Conservation (phyloP, 2,329 filamentous ascomycete genomes). For the Zymoseptoria ardabiliae region DNA sequence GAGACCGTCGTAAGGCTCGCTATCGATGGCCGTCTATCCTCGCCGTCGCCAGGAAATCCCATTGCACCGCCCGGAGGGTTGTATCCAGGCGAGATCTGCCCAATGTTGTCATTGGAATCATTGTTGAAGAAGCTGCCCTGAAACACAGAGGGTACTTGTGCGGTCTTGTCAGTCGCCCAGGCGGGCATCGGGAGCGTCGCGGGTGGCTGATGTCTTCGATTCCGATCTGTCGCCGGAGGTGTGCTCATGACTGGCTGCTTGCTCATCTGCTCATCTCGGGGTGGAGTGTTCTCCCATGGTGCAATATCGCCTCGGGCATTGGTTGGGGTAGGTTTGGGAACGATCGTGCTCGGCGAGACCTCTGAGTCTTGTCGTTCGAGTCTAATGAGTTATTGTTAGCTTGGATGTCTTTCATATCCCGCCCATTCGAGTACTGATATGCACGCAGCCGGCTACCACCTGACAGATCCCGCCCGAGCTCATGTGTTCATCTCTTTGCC, state of each 20-base stretch:
- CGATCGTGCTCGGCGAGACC: conserved; percentile 34
- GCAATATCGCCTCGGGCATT: conserved; percentile 42
- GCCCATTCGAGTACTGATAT: background rate
- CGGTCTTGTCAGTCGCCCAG: conserved; percentile 32
- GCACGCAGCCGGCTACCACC: background rate
- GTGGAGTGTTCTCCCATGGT: conserved; percentile 42
- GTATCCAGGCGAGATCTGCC: conserved; percentile 64
- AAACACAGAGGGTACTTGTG: conserved; percentile 39
- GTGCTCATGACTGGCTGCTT: conserved; percentile 37
- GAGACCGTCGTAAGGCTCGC: conserved; percentile 82
- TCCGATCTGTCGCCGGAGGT: background rate
- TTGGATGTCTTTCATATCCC: background rate
- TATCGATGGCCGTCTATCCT: conserved; percentile 77
- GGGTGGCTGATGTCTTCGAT: conserved; percentile 36
- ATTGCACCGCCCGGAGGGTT: conserved; percentile 48
- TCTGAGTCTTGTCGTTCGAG: conserved; percentile 39
- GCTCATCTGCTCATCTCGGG: conserved; percentile 11
- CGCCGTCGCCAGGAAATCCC: conserved; percentile 50
- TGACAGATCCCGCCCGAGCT: background rate
- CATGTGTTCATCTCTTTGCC: background rate
- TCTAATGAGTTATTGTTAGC: conserved; percentile 29
- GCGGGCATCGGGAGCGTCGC: conserved; percentile 47
- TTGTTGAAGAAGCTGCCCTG: conserved; percentile 57
- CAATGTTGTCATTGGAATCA: conserved; percentile 64
- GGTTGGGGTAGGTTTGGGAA: conserved; percentile 33